A percentile compares a stretch with the other conserved stretches of the same genome.
Evolutionary conservation across 2,329 filamentous ascomycete genomes (phyloP).

Genomic region (Colletotrichum incanum): DNA sequence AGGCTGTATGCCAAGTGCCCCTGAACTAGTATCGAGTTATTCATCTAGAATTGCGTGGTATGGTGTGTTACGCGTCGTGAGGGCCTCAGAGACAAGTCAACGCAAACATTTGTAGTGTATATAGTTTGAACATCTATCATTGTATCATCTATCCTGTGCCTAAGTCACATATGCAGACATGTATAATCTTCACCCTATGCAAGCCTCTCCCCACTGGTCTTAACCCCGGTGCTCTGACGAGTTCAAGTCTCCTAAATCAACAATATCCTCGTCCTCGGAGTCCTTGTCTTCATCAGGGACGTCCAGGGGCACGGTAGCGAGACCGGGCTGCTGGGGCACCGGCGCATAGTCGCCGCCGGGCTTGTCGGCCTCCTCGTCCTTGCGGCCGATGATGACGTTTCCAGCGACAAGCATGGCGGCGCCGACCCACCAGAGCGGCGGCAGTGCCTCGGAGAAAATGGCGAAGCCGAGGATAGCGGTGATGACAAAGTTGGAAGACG

Average conservation of each 20-base stretch:
- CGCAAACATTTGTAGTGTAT: not conserved
- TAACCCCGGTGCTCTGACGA: conserved; percentile 36
- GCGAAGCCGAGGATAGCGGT: conserved; percentile 80
- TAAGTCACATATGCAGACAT: not conserved
- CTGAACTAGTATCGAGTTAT: too few relatives aligned
- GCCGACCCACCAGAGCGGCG: conserved; percentile 83
- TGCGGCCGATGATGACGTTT: conserved; percentile 83
- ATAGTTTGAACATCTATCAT: not conserved
- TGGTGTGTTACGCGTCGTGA: not conserved
- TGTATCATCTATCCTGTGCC: not conserved
- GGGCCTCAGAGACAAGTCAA: not conserved
- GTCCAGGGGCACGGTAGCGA: conserved; percentile 20
- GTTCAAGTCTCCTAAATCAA: conserved; percentile 51
- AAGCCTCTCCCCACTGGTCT: not conserved
- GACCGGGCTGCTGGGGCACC: conserved; percentile 47
- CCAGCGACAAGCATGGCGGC: conserved; percentile 81
- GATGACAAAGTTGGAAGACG: conserved; percentile 84
- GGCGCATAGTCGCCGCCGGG: conserved; percentile 49
- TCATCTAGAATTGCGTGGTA: not conserved
- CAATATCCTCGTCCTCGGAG: conserved; percentile 53
- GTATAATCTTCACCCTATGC: not conserved
- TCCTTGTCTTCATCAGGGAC: conserved; percentile 44
- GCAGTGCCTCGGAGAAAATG: conserved; percentile 81
- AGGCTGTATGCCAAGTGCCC: too few relatives aligned
- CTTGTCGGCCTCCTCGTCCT: conserved; percentile 67